These are phyloP conservation scores for Aspergillus sclerotialis DNA, from an alignment of 2,329 filamentous ascomycete genomes.

Conservation along the genomic window DNA sequence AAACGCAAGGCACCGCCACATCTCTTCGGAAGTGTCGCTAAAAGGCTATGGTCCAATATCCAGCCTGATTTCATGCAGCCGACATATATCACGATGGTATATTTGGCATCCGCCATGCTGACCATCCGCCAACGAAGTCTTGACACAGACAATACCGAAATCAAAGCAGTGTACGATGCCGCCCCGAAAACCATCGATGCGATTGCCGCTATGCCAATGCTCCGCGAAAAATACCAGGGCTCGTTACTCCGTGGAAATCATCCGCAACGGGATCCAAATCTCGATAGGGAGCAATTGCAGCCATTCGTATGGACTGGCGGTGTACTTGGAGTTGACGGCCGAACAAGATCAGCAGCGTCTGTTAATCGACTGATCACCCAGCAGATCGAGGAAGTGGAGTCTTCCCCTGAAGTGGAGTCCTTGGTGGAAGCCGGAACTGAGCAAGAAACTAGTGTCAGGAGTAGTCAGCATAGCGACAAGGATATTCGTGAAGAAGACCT, in stretches of 20 bases:
- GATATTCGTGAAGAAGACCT: slow-evolving; percentile 1
- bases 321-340: slow-evolving; percentile 22
- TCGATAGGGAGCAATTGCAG: slow-evolving; percentile 7
- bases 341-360: slow-evolving; percentile 6
- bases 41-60: slow-evolving; percentile 28
- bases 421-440: slow-evolving; percentile 3
- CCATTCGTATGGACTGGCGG: slow-evolving; percentile 30
- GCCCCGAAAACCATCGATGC: slow-evolving; percentile 32
- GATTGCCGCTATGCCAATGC: slow-evolving; percentile 31
- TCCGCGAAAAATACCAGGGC: slow-evolving; percentile 35
- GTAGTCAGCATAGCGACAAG: no score
- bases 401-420: no score
- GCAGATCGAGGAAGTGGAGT: no score
- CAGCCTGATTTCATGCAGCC: slow-evolving; percentile 36
- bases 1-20: slow-evolving; percentile 12
- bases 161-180: slow-evolving; percentile 18
- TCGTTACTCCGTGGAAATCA: slow-evolving; percentile 30
- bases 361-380: no score
- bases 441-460: neutral
- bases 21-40: slow-evolving; percentile 24
- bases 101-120: slow-evolving; percentile 34
- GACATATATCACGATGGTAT: slow-evolving; percentile 38
- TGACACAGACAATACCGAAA: slow-evolving; percentile 21
- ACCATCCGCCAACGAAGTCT: slow-evolving; percentile 31
- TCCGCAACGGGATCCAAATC: slow-evolving; percentile 14